Base-by-base conservation (phyloP, 2,329 filamentous ascomycete genomes). In the Paraconiothyrium brasiliense region DNA sequence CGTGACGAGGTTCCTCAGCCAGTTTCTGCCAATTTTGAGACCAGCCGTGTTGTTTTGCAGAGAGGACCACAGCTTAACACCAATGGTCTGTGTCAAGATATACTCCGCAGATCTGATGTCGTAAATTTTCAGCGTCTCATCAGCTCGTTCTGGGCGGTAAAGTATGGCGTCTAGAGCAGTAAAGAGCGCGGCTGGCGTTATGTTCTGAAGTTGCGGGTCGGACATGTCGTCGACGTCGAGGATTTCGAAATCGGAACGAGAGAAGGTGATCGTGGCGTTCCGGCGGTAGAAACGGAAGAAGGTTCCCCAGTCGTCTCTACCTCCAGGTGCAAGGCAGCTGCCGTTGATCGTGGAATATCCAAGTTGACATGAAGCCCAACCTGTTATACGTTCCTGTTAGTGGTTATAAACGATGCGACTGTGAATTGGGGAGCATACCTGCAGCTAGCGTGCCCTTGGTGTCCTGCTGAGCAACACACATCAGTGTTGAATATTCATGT, bases 201-300 rank as follows among this genome's bases (percentile, higher is more conserved):
- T 62, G 34, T 58, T 56, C 35, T 60, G 48, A 9, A 59, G 54
- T 5, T 37, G 54, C 6, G 60, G 52, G 3, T 35, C 5, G 9
- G 60, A 60, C 9, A 64, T 54, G 10, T 51, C 20, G 5, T 47
- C n/a, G 1, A 67, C 63, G 9, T 58, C 46, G 13, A 60, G 27
- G 27, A 67, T 66, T 20, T 30, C 50, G 35, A 59, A 54, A 4
- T 54, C 49, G 3, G 54, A 63, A 16, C 65, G 62, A 3, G 67
- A 69, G 47, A 69, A 69, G 11, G 50, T 54, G 11, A 60, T 52
- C 2, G 62, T 63, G 0, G 64, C 64, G n/a, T 54, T 61, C 20
- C 63, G 67, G 11, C 61, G 63, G 57, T 66, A 63, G 58, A 69
- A 69, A 16, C 57, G 57, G 13, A 67, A 22, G 46, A 63, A 59